Percentiles rank a stretch among this genome's conserved stretches.
Conservation (phyloP, 1,284 basidiomycete genomes). For the Pascua sp. region DNA sequence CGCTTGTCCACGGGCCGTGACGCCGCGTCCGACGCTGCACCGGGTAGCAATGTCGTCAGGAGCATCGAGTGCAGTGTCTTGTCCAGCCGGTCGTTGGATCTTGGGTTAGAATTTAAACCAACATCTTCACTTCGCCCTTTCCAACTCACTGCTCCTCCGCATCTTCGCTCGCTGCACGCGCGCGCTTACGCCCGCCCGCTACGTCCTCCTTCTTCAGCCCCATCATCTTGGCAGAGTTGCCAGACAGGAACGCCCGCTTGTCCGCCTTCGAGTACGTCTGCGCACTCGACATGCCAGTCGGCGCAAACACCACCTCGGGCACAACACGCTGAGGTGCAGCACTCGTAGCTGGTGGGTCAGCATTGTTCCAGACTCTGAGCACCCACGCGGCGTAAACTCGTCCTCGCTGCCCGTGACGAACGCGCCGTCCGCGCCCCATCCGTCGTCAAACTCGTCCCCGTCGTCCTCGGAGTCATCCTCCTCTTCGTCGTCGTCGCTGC, state of each 20-base stretch:
- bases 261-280: slow-evolving; percentile 35
- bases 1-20: slow-evolving; percentile 46
- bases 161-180: slow-evolving; percentile 22
- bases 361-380: background rate
- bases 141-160: slow-evolving; percentile 35
- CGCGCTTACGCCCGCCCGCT: slow-evolving; percentile 21
- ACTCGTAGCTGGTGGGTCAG: background rate
- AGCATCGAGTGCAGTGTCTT: slow-evolving; percentile 49
- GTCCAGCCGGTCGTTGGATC: slow-evolving; percentile 45
- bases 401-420: slow-evolving; percentile 43
- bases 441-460: slow-evolving; percentile 41
- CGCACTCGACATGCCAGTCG: background rate
- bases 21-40: slow-evolving; percentile 21
- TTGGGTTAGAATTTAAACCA: slow-evolving; percentile 5
- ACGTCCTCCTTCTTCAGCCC: slow-evolving; percentile 30
- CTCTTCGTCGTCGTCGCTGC: slow-evolving; percentile 14
- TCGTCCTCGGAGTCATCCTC: slow-evolving; percentile 25
- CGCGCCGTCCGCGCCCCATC: slow-evolving; percentile 39
- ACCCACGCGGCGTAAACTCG: slow-evolving; percentile 17
- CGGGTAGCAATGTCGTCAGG: slow-evolving; percentile 43
- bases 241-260: slow-evolving; percentile 41
- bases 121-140: too few relatives aligned
- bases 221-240: slow-evolving; percentile 49
- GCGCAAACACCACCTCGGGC: slow-evolving; percentile 45
- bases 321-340: slow-evolving; percentile 15